Conservation (phyloP, 352 stramenopile genomes). For the Phytophthora nicotianae region DNA sequence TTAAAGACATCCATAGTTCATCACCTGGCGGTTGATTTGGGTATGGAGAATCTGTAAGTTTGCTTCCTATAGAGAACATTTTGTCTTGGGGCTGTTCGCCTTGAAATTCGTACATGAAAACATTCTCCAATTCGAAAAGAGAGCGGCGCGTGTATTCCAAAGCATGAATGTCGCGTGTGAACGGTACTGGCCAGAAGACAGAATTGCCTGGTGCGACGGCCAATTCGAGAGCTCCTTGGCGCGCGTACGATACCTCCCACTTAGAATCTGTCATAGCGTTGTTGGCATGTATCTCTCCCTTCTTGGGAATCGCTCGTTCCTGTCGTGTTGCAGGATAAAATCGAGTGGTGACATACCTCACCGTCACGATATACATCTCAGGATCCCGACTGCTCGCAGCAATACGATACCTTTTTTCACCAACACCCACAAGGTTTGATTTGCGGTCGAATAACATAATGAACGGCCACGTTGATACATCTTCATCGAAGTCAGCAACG, state of each 20-base stretch:
- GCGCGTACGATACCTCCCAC: slow-evolving; percentile 54
- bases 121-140: slow-evolving; percentile 47
- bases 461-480: slow-evolving; percentile 24
- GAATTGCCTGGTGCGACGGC: slow-evolving; percentile 31
- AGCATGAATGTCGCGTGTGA: slow-evolving; percentile 39
- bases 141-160: slow-evolving; percentile 49
- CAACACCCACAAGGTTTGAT: slow-evolving; percentile 51
- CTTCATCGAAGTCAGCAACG: slow-evolving; percentile 9
- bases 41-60: neutral
- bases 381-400: slow-evolving; percentile 51
- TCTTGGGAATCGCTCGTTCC: slow-evolving; percentile 19
- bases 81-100: slow-evolving; percentile 42
- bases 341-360: slow-evolving; percentile 34
- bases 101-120: slow-evolving; percentile 66
- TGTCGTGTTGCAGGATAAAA: slow-evolving; percentile 46
- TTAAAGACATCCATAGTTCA: slow-evolving; percentile 54
- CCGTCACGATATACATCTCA: slow-evolving; percentile 54
- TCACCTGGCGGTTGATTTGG: neutral
- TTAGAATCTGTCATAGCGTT: slow-evolving; percentile 12
- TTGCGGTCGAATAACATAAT: slow-evolving; percentile 52
- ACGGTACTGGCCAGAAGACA: slow-evolving; percentile 57
- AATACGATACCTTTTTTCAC: slow-evolving; percentile 52
- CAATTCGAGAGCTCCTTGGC: slow-evolving; percentile 28
- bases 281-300: slow-evolving; percentile 14
- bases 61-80: slow-evolving; percentile 47